These are phyloP conservation scores for Tephrocybe sp. DNA, from an alignment of 768 basidiomycete genomes.

Conservation along the genomic window DNA sequence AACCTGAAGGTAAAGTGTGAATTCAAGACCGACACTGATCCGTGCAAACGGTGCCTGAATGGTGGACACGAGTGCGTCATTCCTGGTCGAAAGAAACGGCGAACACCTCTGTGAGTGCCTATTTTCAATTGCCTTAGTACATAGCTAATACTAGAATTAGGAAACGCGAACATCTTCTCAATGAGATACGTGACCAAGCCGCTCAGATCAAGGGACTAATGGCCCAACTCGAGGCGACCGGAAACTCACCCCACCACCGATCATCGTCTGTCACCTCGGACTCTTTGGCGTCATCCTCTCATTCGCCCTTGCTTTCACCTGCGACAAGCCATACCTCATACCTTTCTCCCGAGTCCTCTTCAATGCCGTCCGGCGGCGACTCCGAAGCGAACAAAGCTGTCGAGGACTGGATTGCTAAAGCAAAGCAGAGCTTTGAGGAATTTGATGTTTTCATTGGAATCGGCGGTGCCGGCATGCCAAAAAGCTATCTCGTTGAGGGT, in stretches of 20 bases:
- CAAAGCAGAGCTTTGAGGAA: conserved; percentile 65
- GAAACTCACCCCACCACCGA: conserved; percentile 22
- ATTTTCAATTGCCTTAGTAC: not conserved
- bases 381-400: conserved; percentile 55
- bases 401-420: conserved; percentile 77
- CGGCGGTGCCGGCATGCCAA: conserved; percentile 55
- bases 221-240: conserved; percentile 58
- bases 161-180: conserved; percentile 79
- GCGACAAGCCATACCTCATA: conserved; percentile 31
- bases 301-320: conserved; percentile 40
- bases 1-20: conserved; percentile 72
- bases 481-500: conserved; percentile 48
- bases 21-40: conserved; percentile 68
- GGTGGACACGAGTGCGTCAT: conserved; percentile 75
- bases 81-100: conserved; percentile 82
- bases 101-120: conserved; percentile 68
- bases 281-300: conserved; percentile 26
- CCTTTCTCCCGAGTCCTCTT: conserved; percentile 21
- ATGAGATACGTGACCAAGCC: conserved; percentile 74
- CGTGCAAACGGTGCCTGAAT: conserved; percentile 72
- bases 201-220: conserved; percentile 71
- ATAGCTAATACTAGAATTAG: conserved; percentile 31
- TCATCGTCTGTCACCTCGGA: conserved; percentile 23
- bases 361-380: conserved; percentile 30
- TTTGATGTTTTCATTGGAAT: conserved; percentile 68